phyloP scores from a whole-genome alignment of 1,139 yeast genomes.

The Sugiyamaella sp. region DNA sequence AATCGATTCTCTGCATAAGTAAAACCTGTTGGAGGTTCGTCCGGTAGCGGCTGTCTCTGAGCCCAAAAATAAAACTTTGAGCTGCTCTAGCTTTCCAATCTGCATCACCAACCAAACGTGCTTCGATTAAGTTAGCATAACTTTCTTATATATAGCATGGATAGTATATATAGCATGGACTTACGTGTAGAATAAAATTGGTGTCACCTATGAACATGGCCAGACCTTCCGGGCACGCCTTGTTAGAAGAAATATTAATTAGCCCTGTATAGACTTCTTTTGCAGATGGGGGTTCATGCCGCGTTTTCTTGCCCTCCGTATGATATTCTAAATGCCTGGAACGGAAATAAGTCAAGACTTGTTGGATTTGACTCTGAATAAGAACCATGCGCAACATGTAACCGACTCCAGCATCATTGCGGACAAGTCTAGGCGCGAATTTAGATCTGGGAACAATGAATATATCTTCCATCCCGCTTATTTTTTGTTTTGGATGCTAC shows the following conservation, averaged over 20 bases:
- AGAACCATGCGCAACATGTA: slow-evolving; percentile 2
- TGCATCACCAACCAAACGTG: neutral
- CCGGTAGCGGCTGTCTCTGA: neutral
- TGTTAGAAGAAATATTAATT: neutral
- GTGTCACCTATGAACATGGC: neutral
- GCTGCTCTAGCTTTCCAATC: neutral
- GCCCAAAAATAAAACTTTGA: neutral
- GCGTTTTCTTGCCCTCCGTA: neutral
- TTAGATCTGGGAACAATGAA: no score
- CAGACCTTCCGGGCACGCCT: slow-evolving; percentile 15
- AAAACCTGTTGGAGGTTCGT: neutral
- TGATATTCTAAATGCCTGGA: neutral
- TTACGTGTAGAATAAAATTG: slow-evolving; percentile 3
- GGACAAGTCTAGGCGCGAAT: no score
- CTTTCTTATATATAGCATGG: neutral
- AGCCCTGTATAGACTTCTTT: neutral
- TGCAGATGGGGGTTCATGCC: neutral
- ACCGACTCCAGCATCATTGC: neutral
- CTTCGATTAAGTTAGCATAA: neutral
- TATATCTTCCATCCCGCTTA: no score
- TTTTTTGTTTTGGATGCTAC: no score
- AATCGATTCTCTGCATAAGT: slow-evolving; percentile 2
- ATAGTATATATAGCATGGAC: neutral
- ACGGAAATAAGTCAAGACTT: neutral
- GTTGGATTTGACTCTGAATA: slow-evolving; percentile 1